phyloP scores from a whole-genome alignment of 441 rosid species.

The Capsella rubella region DNA sequence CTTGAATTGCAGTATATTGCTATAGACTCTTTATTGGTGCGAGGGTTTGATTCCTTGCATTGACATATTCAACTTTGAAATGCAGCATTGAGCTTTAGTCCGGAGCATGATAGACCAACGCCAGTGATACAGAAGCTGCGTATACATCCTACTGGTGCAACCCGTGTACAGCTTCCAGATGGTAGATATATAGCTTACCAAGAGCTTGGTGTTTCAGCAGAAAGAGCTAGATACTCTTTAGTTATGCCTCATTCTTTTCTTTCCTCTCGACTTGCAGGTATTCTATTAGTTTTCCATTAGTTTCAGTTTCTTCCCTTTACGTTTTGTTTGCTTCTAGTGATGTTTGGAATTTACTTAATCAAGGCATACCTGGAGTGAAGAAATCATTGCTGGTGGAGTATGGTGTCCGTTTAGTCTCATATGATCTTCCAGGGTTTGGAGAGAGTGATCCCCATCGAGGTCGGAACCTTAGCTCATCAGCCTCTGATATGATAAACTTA shows the following conservation, averaged over 20 bases:
- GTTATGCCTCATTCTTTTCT: slow-evolving; percentile 86
- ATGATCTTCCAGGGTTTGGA: slow-evolving; percentile 85
- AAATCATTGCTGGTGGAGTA: slow-evolving; percentile 73
- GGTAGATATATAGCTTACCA: slow-evolving; percentile 88
- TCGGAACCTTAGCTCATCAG: slow-evolving; percentile 72
- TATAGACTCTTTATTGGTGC: not conserved
- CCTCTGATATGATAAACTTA: slow-evolving; percentile 60
- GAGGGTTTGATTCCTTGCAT: slow-evolving; percentile 7
- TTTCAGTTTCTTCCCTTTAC: slow-evolving; percentile 24
- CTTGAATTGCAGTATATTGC: not conserved
- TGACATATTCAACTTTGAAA: slow-evolving; percentile 31
- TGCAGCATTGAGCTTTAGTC: slow-evolving; percentile 74
- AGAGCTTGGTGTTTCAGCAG: slow-evolving; percentile 75
- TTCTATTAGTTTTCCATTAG: slow-evolving; percentile 7
- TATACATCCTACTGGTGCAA: slow-evolving; percentile 75
- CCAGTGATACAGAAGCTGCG: slow-evolving; percentile 58
- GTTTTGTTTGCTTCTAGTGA: slow-evolving; percentile 23
- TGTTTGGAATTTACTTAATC: slow-evolving; percentile 19
- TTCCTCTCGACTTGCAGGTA: slow-evolving; percentile 94
- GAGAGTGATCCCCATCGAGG: slow-evolving; percentile 77
- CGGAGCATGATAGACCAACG: slow-evolving; percentile 46
- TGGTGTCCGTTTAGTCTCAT: slow-evolving; percentile 69
- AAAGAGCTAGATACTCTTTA: slow-evolving; percentile 77
- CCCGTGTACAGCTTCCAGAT: slow-evolving; percentile 79
- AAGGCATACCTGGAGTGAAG: slow-evolving; percentile 86